These are phyloP conservation scores for Linnemannia exigua DNA, from an alignment of 192 early-diverging fungal genomes.

Conservation along the genomic window DNA sequence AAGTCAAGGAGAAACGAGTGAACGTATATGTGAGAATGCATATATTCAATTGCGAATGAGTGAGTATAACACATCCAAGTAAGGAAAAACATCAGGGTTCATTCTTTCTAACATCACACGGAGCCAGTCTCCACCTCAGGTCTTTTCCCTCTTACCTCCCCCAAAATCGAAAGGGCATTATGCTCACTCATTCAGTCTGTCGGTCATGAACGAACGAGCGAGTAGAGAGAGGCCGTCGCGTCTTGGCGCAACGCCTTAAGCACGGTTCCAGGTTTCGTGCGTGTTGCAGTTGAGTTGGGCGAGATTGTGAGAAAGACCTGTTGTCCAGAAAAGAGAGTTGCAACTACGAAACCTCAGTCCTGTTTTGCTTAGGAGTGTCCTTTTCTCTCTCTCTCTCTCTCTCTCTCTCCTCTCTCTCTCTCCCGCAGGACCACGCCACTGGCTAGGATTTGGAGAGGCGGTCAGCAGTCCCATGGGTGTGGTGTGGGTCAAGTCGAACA, in stretches of 20 bases:
- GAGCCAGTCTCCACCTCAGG: not conserved
- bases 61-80: too few species aligned
- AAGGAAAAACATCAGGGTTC: not conserved
- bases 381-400: not conserved
- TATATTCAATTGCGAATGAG: too few species aligned
- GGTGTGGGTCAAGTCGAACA: not conserved
- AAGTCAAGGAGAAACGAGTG: too few species aligned
- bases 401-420: not conserved
- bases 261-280: not conserved
- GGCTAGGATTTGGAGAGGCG: not conserved
- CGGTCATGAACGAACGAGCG: too few species aligned
- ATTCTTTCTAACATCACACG: not conserved
- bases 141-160: not conserved
- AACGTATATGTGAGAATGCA: too few species aligned
- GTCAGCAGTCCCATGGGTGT: not conserved
- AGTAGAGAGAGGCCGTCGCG: not conserved
- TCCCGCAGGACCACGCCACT: constrained; percentile 1
- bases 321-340: not conserved
- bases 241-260: constrained; percentile 3
- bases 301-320: not conserved
- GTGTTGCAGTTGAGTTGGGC: not conserved
- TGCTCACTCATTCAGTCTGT: not conserved
- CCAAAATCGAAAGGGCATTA: not conserved
- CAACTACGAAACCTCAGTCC: not conserved
- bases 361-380: too few species aligned